Evolutionary conservation across 352 stramenopile species (phyloP), one percentile per base, ranked within the genome.

Genomic region (Phytophthora macrochlamydospora): DNA sequence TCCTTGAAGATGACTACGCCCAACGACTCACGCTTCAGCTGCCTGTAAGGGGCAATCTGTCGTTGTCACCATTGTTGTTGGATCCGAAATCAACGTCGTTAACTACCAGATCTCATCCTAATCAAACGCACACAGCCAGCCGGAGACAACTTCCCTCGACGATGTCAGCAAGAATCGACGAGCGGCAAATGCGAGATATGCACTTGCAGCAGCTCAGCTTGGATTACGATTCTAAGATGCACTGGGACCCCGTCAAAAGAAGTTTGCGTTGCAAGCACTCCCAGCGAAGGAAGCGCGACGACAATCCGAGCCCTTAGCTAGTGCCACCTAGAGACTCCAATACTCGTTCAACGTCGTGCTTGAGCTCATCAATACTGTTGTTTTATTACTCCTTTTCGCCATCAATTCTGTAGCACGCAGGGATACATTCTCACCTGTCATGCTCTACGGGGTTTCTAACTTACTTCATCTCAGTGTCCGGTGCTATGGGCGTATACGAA

Each of bases 181-280:
- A 69, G 42, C 43, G 42, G 29, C 58, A 53, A 30, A 63, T 71
- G 6, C 63, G 73, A 13, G 75, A 78, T 14, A 54, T 71, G 7
- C 72, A 84, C 45, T 65, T 84, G 61, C 66, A 65, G 45, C 64
- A 73, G 38, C 51, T 85, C 51, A 71, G 38, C 40, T 53, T 59
- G 38, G 31, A 63, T 48, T 75, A 77, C 55, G 71, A 80, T 14
- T 60, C 58, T 42, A 82, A 78, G 53, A 79, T 82, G 73, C 67
- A 81, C 45, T 85, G 73, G 73, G 68, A 82, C 43, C 46, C 73
- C 2, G 48, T 61, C 1, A 71, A 66, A 66, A 71, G 40, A 69
- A 65, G 9, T 74, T 84, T 37, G 64, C 72, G 12, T 11, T 56
- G 40, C 59, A 63, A 40, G 12, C 24, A 12, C 14, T 31, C 9